Conservation (phyloP, 2,329 filamentous ascomycete species). For the Trichocomaceae sp. region DNA sequence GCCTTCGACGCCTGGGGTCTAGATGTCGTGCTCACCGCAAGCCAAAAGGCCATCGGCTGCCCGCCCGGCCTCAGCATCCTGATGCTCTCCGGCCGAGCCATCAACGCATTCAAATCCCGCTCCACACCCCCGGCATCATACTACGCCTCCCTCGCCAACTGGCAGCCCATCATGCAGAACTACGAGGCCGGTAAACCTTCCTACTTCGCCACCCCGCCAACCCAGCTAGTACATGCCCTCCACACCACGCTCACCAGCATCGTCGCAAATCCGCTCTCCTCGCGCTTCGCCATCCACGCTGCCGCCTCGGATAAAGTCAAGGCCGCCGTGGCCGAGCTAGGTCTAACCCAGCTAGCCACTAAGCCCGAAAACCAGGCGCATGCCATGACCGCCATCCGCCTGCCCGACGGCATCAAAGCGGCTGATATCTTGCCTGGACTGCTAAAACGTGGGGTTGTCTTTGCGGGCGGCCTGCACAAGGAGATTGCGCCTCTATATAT, state of each 20-base stretch:
- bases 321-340: constrained; percentile 69
- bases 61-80: constrained; percentile 90
- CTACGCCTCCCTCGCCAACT: constrained; percentile 96
- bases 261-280: constrained; percentile 67
- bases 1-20: constrained; percentile 92
- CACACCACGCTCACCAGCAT: constrained; percentile 86
- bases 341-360: constrained; percentile 76
- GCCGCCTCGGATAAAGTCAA: constrained; percentile 80
- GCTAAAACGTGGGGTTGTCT: constrained; percentile 80
- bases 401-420: constrained; percentile 75
- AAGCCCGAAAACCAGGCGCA: constrained; percentile 89
- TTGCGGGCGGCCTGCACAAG: constrained; percentile 93
- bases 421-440: constrained; percentile 80
- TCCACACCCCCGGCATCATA: constrained; percentile 80
- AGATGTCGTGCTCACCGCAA: constrained; percentile 87
- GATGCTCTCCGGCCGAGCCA: constrained; percentile 84
- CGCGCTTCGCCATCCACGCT: constrained; percentile 76
- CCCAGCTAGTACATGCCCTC: constrained; percentile 86
- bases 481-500: constrained; percentile 91
- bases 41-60: constrained; percentile 94
- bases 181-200: constrained; percentile 97
- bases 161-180: constrained; percentile 97
- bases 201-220: constrained; percentile 95
- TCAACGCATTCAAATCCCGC: constrained; percentile 70
- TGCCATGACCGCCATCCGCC: constrained; percentile 95